A percentile compares a stretch with the other conserved stretches of the same genome.
phyloP scores from a whole-genome alignment of 164 flowering plant species.

The Aristolochia fimbriata region DNA sequence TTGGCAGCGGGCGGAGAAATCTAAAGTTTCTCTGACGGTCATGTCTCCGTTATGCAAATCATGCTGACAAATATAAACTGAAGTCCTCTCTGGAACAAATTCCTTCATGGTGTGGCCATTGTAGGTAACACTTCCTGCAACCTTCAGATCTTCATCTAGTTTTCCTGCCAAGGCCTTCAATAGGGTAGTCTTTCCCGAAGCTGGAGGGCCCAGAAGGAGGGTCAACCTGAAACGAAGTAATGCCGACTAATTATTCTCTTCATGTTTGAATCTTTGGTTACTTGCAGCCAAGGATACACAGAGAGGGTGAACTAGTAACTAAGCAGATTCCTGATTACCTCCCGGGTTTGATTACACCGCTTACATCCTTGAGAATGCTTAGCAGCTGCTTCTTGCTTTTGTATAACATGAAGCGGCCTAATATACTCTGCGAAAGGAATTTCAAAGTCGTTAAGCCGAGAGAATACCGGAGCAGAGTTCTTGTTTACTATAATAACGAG shows the following conservation, averaged over 20 bases:
- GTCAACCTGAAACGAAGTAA: slow-evolving; percentile 21
- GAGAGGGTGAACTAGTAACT: background rate
- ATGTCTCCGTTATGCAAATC: slow-evolving; percentile 26
- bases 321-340: slow-evolving; percentile 15
- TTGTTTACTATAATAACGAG: no score
- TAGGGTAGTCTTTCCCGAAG: slow-evolving; percentile 25
- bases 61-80: slow-evolving; percentile 29
- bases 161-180: slow-evolving; percentile 33
- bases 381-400: slow-evolving; percentile 19
- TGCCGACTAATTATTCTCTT: slow-evolving; percentile 1
- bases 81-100: slow-evolving; percentile 24
- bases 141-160: slow-evolving; percentile 31
- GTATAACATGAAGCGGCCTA: slow-evolving; percentile 14
- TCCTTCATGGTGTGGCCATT: slow-evolving; percentile 27
- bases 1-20: slow-evolving; percentile 30
- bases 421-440: slow-evolving; percentile 9
- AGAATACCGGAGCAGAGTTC: no score
- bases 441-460: background rate
- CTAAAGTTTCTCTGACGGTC: slow-evolving; percentile 32
- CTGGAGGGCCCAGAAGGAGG: slow-evolving; percentile 32
- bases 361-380: slow-evolving; percentile 18
- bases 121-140: slow-evolving; percentile 23
- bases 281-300: background rate
- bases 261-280: background rate
- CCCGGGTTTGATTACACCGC: slow-evolving; percentile 28